Percentiles rank a stretch among this genome's conserved stretches.
Conservation (phyloP, 768 basidiomycete species). For the Auricularia auricula-judae region DNA sequence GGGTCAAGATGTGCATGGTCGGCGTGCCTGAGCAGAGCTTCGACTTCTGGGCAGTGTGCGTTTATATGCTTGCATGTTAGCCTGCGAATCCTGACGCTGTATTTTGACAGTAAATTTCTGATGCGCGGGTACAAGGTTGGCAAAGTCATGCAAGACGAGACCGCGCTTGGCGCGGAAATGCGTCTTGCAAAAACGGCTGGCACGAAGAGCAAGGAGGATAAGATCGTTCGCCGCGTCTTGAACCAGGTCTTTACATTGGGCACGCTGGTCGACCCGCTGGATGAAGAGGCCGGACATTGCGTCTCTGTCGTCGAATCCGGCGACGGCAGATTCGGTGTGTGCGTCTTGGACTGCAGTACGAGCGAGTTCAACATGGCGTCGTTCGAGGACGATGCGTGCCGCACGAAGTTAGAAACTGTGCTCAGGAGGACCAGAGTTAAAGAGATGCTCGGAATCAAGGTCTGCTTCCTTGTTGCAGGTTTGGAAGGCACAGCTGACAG, state of each 20-base stretch:
- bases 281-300: constrained; percentile 94
- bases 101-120: constrained; percentile 55
- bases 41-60: constrained; percentile 85
- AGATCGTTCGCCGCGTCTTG: constrained; percentile 85
- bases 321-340: constrained; percentile 63
- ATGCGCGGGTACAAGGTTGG: constrained; percentile 84
- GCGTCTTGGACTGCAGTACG: constrained; percentile 87
- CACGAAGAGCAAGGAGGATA: constrained; percentile 44
- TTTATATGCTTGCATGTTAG: constrained; percentile 9
- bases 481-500: constrained; percentile 26
- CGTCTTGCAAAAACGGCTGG: constrained; percentile 46
- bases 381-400: constrained; percentile 86
- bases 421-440: constrained; percentile 86
- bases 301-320: constrained; percentile 68
- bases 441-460: constrained; percentile 81
- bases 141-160: constrained; percentile 93
- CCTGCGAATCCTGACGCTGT: neutral
- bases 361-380: constrained; percentile 86
- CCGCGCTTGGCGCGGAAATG: constrained; percentile 95
- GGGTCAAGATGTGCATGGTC: constrained; percentile 99
- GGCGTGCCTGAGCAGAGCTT: constrained; percentile 93
- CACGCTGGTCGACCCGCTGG: constrained; percentile 83
- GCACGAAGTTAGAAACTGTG: constrained; percentile 87
- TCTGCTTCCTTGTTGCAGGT: constrained; percentile 26
- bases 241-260: constrained; percentile 96